Evolutionary conservation across 768 basidiomycete genomes (phyloP).

Genomic region (Macrocybe gigantea): DNA sequence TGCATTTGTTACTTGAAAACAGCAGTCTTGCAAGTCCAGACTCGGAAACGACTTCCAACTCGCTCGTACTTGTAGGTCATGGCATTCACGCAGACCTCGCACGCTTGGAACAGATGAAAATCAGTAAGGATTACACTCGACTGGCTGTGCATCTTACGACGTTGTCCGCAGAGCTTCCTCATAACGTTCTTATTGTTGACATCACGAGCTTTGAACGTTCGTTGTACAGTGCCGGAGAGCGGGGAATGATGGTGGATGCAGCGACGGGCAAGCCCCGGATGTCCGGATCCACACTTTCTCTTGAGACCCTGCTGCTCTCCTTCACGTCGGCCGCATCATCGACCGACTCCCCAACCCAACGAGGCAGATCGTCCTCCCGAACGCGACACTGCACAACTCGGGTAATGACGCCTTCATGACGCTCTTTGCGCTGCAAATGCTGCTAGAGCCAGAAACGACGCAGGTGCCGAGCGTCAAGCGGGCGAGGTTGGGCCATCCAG

Average conservation of each 20-base stretch:
- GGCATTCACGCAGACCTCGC: constrained; percentile 47
- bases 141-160: not conserved
- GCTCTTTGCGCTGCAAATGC: constrained; percentile 62
- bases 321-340: constrained; percentile 31
- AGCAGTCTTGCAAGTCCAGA: constrained; percentile 75
- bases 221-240: constrained; percentile 51
- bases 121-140: constrained; percentile 44
- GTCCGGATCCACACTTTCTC: constrained; percentile 51
- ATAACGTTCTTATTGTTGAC: constrained; percentile 67
- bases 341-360: constrained; percentile 1
- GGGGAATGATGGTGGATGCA: constrained; percentile 57
- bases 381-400: constrained; percentile 58
- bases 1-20: constrained; percentile 1
- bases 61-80: constrained; percentile 68
- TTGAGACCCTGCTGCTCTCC: constrained; percentile 58
- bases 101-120: constrained; percentile 72
- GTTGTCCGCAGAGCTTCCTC: constrained; percentile 54
- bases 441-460: constrained; percentile 52
- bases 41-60: constrained; percentile 64
- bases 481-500: no score
- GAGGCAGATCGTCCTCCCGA: constrained; percentile 25
- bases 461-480: constrained; percentile 20
- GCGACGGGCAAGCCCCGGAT: constrained; percentile 47
- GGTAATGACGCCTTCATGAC: constrained; percentile 75
- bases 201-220: constrained; percentile 57